A percentile compares a stretch with the other conserved stretches of the same genome.
Evolutionary conservation across 192 early-diverging fungal genomes (phyloP).

Genomic region (Linnemannia elongata): DNA sequence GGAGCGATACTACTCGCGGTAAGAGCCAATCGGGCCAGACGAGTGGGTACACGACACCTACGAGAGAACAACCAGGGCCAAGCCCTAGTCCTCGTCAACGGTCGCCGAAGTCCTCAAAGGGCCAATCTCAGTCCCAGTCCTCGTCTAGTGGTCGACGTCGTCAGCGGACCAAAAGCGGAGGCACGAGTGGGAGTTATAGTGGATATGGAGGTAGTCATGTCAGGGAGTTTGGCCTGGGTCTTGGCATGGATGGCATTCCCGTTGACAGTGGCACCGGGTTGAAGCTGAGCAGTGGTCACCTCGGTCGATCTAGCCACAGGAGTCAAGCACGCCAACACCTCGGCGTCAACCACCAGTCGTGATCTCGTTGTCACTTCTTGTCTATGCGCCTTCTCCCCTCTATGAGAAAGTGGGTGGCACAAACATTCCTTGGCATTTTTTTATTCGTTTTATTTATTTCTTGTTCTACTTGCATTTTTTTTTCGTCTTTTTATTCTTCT

Average conservation of each 20-base stretch:
- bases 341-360: not conserved
- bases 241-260: slow-evolving; percentile 46
- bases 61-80: not conserved
- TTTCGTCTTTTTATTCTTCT: not conserved
- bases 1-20: not conserved
- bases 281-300: slow-evolving; percentile 35
- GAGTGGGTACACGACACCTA: slow-evolving; percentile 24
- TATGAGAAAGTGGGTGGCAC: not conserved
- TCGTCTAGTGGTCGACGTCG: slow-evolving; percentile 9
- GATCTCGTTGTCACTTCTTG: not conserved
- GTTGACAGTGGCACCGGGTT: slow-evolving; percentile 39
- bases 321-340: not conserved
- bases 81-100: slow-evolving; percentile 23
- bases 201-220: slow-evolving; percentile 3
- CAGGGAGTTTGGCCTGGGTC: slow-evolving; percentile 44
- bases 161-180: slow-evolving; percentile 38
- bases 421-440: not conserved
- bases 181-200: slow-evolving; percentile 27
- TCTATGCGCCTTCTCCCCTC: not conserved
- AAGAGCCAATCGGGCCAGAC: not conserved
- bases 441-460: not conserved
- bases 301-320: slow-evolving; percentile 10
- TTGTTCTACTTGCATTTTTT: not conserved
- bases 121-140: not conserved
- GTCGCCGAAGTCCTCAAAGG: slow-evolving; percentile 19